A percentile compares a stretch with the other conserved stretches of the same genome.
phyloP scores from a whole-genome alignment of 495 filamentous ascomycete species.

The Aspergillus carlsbadensis region DNA sequence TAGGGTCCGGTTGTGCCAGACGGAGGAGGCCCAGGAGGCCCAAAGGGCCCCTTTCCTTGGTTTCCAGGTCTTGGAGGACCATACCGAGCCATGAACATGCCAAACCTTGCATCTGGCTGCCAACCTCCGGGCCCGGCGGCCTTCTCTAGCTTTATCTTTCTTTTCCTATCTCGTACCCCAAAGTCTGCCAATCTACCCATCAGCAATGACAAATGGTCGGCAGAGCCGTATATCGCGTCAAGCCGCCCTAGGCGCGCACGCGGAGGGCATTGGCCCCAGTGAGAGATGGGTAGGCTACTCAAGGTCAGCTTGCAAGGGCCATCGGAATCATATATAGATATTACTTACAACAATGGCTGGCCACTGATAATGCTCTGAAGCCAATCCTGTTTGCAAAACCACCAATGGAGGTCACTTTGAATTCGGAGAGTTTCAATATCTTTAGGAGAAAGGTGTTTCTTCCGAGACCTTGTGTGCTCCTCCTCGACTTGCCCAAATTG shows the following conservation, averaged over 20 bases:
- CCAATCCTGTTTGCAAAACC: slow-evolving; percentile 90
- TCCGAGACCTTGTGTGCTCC: slow-evolving; percentile 13
- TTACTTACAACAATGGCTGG: slow-evolving; percentile 74
- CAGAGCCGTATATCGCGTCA: slow-evolving; percentile 81
- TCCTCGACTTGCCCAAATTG: slow-evolving; percentile 44
- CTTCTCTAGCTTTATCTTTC: slow-evolving; percentile 63
- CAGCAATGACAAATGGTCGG: slow-evolving; percentile 81
- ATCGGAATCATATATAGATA: neutral
- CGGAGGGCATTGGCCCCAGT: slow-evolving; percentile 83
- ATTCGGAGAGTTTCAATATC: slow-evolving; percentile 78
- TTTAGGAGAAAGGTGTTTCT: slow-evolving; percentile 56
- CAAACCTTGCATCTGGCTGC: slow-evolving; percentile 55
- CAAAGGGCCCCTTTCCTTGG: slow-evolving; percentile 14
- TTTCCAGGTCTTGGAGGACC: slow-evolving; percentile 29
- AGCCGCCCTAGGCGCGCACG: slow-evolving; percentile 74
- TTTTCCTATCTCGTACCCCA: slow-evolving; percentile 68
- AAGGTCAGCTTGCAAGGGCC: slow-evolving; percentile 15
- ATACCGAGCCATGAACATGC: slow-evolving; percentile 44
- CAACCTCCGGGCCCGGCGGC: slow-evolving; percentile 51
- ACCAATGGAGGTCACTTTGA: slow-evolving; percentile 91
- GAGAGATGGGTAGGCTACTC: slow-evolving; percentile 70
- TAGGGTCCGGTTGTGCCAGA: neutral
- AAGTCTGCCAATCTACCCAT: slow-evolving; percentile 83
- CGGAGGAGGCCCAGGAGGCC: slow-evolving; percentile 11
- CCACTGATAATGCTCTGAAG: slow-evolving; percentile 90